These are phyloP conservation scores for Salvia splendens DNA, from an alignment of 257 asterid genomes.

Conservation along the genomic window DNA sequence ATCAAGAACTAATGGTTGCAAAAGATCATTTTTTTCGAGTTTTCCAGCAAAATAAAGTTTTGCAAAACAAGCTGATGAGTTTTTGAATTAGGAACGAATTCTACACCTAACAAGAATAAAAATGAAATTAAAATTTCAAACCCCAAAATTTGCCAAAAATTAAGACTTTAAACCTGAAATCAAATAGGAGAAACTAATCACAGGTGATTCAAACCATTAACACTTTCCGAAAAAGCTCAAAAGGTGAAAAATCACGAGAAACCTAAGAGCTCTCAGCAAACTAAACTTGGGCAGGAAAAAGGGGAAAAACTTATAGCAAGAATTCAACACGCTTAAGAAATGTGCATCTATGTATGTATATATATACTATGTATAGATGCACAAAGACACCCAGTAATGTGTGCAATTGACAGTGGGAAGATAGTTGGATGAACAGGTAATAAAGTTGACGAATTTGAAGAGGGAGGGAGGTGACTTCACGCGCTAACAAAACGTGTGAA, in stretches of 20 bases:
- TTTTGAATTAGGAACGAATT: conserved; percentile 10
- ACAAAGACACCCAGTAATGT: not conserved
- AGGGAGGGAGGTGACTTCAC: conserved; percentile 21
- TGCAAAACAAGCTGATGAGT: not conserved
- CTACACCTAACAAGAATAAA: not conserved
- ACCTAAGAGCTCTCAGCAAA: not conserved
- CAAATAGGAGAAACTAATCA: not conserved
- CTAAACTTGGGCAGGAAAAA: not conserved
- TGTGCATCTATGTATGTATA: not conserved
- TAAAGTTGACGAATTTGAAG: conserved; percentile 32
- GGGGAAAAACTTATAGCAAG: not conserved
- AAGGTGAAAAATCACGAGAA: conserved; percentile 28
- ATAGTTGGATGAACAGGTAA: not conserved
- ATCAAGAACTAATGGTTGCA: conserved; percentile 7
- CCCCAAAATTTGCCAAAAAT: not conserved
- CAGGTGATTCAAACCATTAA: conserved; percentile 4
- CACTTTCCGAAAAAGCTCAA: conserved; percentile 10
- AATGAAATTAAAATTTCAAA: conserved; percentile 1
- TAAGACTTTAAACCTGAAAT: conserved; percentile 1
- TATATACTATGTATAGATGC: not conserved
- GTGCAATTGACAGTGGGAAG: conserved; percentile 11
- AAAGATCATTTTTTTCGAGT: not conserved
- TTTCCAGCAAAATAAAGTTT: not conserved
- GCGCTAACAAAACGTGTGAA: conserved; percentile 27
- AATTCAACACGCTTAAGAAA: not conserved